phyloP scores from a whole-genome alignment of 805 yeast species.

The Saccharomycopsis sp. region DNA sequence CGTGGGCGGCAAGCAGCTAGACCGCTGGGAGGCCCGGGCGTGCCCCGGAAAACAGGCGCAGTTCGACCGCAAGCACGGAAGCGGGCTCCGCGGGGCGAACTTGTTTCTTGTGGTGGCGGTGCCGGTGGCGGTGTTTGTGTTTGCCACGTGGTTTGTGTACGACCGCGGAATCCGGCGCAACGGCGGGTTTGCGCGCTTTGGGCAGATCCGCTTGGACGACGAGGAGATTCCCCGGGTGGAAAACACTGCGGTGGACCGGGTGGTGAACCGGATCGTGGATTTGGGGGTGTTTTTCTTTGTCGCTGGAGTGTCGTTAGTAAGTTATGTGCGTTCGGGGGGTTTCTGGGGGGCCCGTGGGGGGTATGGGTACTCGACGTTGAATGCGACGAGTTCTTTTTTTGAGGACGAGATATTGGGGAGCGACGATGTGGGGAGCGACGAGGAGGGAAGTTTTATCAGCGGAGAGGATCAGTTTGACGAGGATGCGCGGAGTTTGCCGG shows the following conservation, averaged over 20 bases:
- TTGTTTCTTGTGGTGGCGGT: conserved; percentile 47
- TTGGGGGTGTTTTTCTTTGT: conserved; percentile 48
- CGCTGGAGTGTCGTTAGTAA: conserved; percentile 27
- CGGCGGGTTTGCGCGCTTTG: conserved; percentile 71
- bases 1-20: conserved; percentile 69
- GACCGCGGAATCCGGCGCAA: conserved; percentile 74
- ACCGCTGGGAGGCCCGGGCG: conserved; percentile 54
- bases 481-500: conserved; percentile 19
- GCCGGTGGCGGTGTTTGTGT: conserved; percentile 47
- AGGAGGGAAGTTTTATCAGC: background rate
- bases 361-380: conserved; percentile 9
- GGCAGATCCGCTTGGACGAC: conserved; percentile 79
- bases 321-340: conserved; percentile 1
- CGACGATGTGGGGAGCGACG: conserved; percentile 15
- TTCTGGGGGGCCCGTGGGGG: too few relatives aligned
- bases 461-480: conserved; percentile 16
- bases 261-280: conserved; percentile 51
- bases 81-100: conserved; percentile 44
- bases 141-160: conserved; percentile 64
- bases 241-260: conserved; percentile 51
- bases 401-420: conserved; percentile 20
- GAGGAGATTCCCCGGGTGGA: conserved; percentile 53
- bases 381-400: conserved; percentile 11
- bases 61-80: conserved; percentile 44
- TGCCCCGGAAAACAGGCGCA: conserved; percentile 85